Evolutionary conservation across 768 basidiomycete species (phyloP).

Genomic region (Boletus sp.): DNA sequence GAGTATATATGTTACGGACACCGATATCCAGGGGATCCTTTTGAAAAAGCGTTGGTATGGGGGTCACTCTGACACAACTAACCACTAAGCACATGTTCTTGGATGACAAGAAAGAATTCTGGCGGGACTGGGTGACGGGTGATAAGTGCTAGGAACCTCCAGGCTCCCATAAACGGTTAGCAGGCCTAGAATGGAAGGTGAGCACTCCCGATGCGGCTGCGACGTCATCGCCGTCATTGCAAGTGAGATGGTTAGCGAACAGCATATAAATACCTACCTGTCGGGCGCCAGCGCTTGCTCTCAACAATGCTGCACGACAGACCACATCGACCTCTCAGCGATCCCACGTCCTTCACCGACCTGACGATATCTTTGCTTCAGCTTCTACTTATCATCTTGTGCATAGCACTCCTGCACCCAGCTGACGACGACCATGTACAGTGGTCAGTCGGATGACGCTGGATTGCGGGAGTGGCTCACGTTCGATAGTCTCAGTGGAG

Average conservation of each 20-base stretch:
- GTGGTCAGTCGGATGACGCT: constrained; percentile 7
- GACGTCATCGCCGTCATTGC: not conserved
- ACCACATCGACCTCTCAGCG: not conserved
- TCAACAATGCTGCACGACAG: not conserved
- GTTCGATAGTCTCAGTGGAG: not conserved
- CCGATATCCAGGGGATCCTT: not conserved
- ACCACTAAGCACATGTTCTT: not conserved
- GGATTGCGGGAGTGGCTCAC: constrained; percentile 12
- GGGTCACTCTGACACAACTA: not conserved
- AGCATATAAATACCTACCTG: not conserved
- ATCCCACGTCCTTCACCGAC: not conserved
- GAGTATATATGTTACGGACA: too few species aligned
- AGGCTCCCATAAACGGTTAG: too few species aligned
- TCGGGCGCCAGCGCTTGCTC: not conserved
- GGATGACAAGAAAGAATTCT: not conserved
- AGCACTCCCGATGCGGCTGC: not conserved
- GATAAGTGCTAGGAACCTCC: not conserved
- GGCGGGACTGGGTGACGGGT: not conserved
- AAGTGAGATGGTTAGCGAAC: too few species aligned
- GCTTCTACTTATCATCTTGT: not conserved
- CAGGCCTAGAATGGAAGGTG: not conserved
- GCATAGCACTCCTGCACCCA: constrained; percentile 5
- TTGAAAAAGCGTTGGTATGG: not conserved
- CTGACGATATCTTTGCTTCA: not conserved
- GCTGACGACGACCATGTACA: constrained; percentile 1